Percentiles rank a stretch among this genome's conserved stretches.
Evolutionary conservation across 1,139 yeast species (phyloP).

Genomic region (Geotrichum reessii): DNA sequence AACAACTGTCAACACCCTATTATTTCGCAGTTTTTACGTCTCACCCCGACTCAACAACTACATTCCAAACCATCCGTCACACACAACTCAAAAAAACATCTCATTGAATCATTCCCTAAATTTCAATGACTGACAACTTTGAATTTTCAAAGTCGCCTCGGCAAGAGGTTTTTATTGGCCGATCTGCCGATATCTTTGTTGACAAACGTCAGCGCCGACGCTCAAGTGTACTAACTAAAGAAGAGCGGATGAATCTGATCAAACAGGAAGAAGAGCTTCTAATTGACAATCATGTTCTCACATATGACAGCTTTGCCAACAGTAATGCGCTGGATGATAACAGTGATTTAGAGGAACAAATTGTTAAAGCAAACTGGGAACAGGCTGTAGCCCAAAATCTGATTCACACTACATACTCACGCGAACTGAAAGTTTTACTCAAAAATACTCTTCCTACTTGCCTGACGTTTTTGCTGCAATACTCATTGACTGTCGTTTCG

Average conservation of each 20-base stretch:
- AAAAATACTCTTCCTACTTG: slow-evolving; percentile 33
- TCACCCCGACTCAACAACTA: too few relatives aligned
- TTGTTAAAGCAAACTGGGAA: slow-evolving; percentile 12
- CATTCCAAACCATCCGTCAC: too few relatives aligned
- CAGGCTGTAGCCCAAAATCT: slow-evolving; percentile 10
- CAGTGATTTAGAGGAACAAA: slow-evolving; percentile 6
- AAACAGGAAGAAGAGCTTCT: slow-evolving; percentile 14
- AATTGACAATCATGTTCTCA: slow-evolving; percentile 9
- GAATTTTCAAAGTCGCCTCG: not conserved
- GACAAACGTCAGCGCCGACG: not conserved
- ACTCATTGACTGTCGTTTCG: slow-evolving; percentile 77
- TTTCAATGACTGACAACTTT: not conserved
- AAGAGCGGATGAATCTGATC: slow-evolving; percentile 10
- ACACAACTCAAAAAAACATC: too few relatives aligned
- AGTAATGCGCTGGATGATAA: slow-evolving; percentile 1
- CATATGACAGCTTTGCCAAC: not conserved
- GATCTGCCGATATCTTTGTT: not conserved
- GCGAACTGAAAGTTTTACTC: slow-evolving; percentile 35
- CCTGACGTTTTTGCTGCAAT: slow-evolving; percentile 71
- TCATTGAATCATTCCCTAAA: too few relatives aligned
- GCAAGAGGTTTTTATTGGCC: not conserved
- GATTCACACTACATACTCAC: slow-evolving; percentile 16
- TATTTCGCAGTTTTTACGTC: too few relatives aligned
- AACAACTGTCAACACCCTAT: too few relatives aligned
- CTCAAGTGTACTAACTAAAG: slow-evolving; percentile 1